Evolutionary conservation across 441 rosid genomes (phyloP).

Genomic region (Rhodomyrtus psidioides): DNA sequence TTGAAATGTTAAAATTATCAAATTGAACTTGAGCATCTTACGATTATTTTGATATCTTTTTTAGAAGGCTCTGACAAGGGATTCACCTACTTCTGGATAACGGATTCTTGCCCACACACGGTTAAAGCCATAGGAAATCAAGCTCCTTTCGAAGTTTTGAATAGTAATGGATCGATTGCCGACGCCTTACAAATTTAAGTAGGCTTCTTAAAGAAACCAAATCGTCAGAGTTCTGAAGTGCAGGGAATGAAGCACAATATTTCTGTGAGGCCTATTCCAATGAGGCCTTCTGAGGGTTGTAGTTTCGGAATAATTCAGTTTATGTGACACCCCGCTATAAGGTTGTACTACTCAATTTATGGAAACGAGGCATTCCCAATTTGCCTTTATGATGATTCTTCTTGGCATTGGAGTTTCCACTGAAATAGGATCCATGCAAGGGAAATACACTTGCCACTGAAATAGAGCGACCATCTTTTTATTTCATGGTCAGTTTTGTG

Average conservation of each 20-base stretch:
- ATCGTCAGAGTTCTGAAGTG: background rate
- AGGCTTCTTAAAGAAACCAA: background rate
- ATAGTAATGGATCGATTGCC: constrained; percentile 86
- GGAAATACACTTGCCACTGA: background rate
- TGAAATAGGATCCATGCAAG: background rate
- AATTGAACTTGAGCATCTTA: background rate
- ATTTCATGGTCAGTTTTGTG: background rate
- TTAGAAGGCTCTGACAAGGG: constrained; percentile 42
- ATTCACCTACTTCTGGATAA: constrained; percentile 86
- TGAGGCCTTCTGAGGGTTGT: background rate
- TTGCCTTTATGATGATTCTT: background rate
- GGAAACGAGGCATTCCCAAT: background rate
- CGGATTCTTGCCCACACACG: constrained; percentile 87
- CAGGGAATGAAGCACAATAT: background rate
- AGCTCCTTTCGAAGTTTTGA: constrained; percentile 83
- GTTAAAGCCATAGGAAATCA: constrained; percentile 64
- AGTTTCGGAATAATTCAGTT: background rate
- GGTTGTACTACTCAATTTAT: background rate
- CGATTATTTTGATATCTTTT: background rate
- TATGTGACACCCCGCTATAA: background rate
- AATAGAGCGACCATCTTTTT: background rate
- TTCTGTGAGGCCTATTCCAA: background rate
- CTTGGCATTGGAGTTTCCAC: background rate
- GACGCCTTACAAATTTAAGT: constrained; percentile 74
- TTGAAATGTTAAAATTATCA: background rate